These are phyloP conservation scores for Lipomyces kockii DNA, from an alignment of 805 yeast species.

Conservation along the genomic window DNA sequence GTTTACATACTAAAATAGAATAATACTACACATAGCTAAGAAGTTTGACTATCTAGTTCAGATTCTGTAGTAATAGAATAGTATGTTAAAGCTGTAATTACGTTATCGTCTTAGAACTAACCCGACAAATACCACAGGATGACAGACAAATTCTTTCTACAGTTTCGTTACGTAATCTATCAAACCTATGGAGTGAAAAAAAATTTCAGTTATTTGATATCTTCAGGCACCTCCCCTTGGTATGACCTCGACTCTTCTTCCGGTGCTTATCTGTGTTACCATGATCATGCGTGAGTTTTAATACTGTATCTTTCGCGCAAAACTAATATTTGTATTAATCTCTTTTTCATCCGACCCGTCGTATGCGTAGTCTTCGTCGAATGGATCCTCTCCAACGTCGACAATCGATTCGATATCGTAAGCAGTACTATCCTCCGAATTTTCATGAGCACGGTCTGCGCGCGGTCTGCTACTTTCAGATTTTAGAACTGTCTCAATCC, in stretches of 20 bases:
- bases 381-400: neutral
- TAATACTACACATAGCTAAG: neutral
- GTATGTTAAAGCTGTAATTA: neutral
- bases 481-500: neutral
- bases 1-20: neutral
- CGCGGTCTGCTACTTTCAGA: neutral
- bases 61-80: neutral
- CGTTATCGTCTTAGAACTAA: neutral
- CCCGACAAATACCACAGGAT: neutral
- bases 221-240: neutral
- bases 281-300: neutral
- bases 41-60: neutral
- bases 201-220: neutral
- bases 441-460: neutral
- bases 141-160: neutral
- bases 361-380: neutral
- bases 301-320: neutral
- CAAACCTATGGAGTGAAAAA: neutral
- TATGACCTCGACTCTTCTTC: neutral
- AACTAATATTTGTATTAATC: neutral
- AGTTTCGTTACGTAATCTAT: neutral
- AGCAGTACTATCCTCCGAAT: neutral
- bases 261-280: neutral
- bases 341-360: neutral
- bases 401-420: neutral